phyloP scores from a whole-genome alignment of 805 yeast species.

The Kuraishia piskuri region DNA sequence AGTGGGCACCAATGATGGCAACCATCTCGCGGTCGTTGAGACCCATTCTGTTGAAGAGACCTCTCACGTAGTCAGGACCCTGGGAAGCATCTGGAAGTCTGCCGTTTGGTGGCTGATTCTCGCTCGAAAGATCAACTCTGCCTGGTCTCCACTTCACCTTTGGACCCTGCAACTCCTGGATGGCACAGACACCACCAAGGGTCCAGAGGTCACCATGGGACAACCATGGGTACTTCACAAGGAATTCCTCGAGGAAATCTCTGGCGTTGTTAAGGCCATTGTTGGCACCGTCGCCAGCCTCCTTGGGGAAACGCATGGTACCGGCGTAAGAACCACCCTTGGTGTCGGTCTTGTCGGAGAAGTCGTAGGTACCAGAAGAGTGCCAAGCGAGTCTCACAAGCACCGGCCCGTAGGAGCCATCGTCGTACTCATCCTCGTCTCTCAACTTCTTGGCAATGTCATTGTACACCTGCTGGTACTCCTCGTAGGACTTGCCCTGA shows the following conservation, averaged over 20 bases:
- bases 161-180: constrained; percentile 62
- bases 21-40: constrained; percentile 39
- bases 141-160: constrained; percentile 49
- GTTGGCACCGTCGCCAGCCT: constrained; percentile 40
- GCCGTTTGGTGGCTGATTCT: constrained; percentile 35
- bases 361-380: constrained; percentile 38
- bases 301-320: constrained; percentile 43
- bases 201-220: constrained; percentile 68
- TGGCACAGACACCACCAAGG: constrained; percentile 56
- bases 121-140: constrained; percentile 26
- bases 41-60: constrained; percentile 37
- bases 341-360: constrained; percentile 28
- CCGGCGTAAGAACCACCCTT: constrained; percentile 43
- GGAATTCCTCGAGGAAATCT: constrained; percentile 45
- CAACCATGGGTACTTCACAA: constrained; percentile 48
- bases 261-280: constrained; percentile 47
- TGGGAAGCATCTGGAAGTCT: constrained; percentile 41
- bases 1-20: constrained; percentile 38
- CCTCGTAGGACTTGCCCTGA: constrained; percentile 27
- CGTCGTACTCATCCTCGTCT: constrained; percentile 50
- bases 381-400: constrained; percentile 43
- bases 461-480: constrained; percentile 61
- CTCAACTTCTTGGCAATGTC: constrained; percentile 59
- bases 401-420: constrained; percentile 48
- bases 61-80: constrained; percentile 35